A percentile compares a stretch with the other conserved stretches of the same genome.
Evolutionary conservation across 768 basidiomycete genomes (phyloP).

Genomic region (Sistotremastrum suecicum): DNA sequence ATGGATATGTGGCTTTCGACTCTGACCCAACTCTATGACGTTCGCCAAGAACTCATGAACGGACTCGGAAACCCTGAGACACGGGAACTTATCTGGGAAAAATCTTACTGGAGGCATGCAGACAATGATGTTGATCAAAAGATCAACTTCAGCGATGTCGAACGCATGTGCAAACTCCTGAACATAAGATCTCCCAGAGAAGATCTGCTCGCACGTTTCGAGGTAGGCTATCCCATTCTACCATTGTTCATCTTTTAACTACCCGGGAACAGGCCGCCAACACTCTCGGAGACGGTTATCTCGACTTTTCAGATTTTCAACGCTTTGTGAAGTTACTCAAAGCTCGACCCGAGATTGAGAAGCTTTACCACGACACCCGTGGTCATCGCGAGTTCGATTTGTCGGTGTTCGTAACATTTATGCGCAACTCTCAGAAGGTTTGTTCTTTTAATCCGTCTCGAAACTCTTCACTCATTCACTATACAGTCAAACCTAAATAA

Average conservation of each 20-base stretch:
- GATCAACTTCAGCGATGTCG: conserved; percentile 57
- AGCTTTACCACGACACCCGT: conserved; percentile 33
- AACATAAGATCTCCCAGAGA: conserved; percentile 44
- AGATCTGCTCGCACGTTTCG: conserved; percentile 44
- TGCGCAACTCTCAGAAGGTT: conserved; percentile 39
- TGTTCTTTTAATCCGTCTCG: background rate
- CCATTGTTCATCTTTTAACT: background rate
- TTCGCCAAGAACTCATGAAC: conserved; percentile 57
- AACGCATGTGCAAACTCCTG: conserved; percentile 53
- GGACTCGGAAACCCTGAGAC: conserved; percentile 50
- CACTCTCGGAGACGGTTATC: conserved; percentile 32
- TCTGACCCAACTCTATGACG: conserved; percentile 44
- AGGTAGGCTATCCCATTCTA: conserved; percentile 21
- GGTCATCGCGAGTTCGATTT: conserved; percentile 23
- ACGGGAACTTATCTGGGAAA: conserved; percentile 61
- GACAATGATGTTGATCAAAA: conserved; percentile 47
- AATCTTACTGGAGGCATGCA: conserved; percentile 68
- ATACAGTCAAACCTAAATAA: conserved; percentile 17
- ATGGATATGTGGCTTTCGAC: conserved; percentile 52
- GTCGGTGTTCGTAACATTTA: conserved; percentile 32
- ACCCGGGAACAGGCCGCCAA: conserved; percentile 43
- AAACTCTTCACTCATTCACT: background rate
- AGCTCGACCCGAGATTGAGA: conserved; percentile 67
- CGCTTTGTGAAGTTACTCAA: conserved; percentile 73
- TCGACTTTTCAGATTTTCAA: conserved; percentile 72